These are phyloP conservation scores for Bruguiera sexangula DNA, from an alignment of 345 rosid species.

Conservation along the genomic window DNA sequence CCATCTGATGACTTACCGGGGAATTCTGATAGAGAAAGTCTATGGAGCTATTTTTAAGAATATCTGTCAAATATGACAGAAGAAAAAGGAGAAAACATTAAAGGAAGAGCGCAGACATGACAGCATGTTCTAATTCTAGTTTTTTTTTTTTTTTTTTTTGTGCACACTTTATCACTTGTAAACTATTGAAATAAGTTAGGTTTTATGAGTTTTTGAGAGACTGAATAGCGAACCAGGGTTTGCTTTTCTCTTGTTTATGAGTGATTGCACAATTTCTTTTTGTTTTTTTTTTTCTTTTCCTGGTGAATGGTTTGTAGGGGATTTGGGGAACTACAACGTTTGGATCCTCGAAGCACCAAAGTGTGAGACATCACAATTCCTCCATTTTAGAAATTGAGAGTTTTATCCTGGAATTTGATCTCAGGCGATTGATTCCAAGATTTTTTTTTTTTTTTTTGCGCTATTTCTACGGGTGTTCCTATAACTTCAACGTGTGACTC, in stretches of 20 bases:
- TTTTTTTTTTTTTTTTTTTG: background rate
- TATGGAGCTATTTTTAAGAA: constrained; percentile 57
- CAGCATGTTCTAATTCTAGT: background rate
- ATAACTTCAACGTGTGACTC: no score
- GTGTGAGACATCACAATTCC: no score
- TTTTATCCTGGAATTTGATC: no score
- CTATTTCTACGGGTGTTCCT: no score
- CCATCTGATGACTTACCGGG: constrained; percentile 56
- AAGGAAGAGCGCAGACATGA: background rate
- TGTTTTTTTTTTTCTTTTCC: background rate
- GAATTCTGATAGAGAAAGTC: constrained; percentile 51
- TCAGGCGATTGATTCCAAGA: no score
- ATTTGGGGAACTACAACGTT: no score
- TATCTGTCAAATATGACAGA: background rate
- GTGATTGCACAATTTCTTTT: background rate
- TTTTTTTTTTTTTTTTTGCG: no score
- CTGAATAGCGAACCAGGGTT: background rate
- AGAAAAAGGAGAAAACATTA: background rate
- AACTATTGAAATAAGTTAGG: background rate
- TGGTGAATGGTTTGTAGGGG: background rate
- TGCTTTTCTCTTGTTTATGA: background rate
- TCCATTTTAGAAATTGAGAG: no score
- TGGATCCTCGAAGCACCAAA: no score
- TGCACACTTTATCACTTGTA: background rate
- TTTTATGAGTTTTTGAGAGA: background rate